These are phyloP conservation scores for Prototheca stagnorum DNA, from an alignment of 163 green algal genomes.

Conservation along the genomic window DNA sequence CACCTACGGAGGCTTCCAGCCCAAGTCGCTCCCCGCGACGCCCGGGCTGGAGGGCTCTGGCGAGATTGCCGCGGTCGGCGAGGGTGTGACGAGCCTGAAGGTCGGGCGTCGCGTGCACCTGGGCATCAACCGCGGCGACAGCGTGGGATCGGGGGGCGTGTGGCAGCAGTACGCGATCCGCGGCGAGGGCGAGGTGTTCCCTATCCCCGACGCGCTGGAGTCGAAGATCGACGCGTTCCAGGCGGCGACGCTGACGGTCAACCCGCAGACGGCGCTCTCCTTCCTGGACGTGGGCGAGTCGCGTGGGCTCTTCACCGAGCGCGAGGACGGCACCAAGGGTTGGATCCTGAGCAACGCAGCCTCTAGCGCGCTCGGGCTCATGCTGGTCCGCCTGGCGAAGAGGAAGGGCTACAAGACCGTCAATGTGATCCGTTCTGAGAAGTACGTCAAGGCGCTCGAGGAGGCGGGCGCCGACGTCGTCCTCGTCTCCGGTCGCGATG, in stretches of 20 bases:
- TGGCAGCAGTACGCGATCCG: conserved; percentile 37
- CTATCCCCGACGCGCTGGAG: conserved; percentile 27
- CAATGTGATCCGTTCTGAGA: conserved; percentile 22
- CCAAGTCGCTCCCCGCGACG: conserved; percentile 20
- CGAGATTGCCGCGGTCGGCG: too few species aligned
- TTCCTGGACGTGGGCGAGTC: too few species aligned
- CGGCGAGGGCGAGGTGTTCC: conserved; percentile 13
- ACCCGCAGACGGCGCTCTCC: too few species aligned
- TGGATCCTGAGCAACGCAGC: conserved; percentile 40
- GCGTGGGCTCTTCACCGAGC: too few species aligned
- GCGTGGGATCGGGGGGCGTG: conserved; percentile 18
- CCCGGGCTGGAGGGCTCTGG: conserved; percentile 34
- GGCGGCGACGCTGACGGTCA: too few species aligned
- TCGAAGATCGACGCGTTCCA: too few species aligned
- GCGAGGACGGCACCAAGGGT: conserved; percentile 20
- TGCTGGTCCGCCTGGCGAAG: conserved; percentile 23
- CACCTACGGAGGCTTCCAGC: conserved; percentile 30
- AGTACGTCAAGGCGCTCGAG: conserved; percentile 26
- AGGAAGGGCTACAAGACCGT: conserved; percentile 28
- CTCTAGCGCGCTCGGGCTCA: conserved; percentile 24
- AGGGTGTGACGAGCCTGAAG: too few species aligned
- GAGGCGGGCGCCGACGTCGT: conserved; percentile 15
- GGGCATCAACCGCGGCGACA: background rate
- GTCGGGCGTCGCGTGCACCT: background rate
- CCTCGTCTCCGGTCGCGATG: conserved; percentile 14